Conservation (phyloP, 371 early-diverging fungal genomes). For the Syncephalastrum monosporum region DNA sequence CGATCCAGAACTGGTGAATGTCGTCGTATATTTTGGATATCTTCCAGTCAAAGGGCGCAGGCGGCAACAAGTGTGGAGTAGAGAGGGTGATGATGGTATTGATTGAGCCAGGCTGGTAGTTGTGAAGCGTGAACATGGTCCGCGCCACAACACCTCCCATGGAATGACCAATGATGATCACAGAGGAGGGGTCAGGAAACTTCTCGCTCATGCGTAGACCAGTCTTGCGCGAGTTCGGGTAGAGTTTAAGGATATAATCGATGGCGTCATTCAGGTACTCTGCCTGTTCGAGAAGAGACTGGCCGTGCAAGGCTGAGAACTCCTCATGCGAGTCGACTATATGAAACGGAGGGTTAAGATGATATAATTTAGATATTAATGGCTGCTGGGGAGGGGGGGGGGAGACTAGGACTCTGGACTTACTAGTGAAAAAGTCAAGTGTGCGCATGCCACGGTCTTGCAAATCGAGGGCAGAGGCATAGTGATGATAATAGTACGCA, state of each 20-base stretch:
- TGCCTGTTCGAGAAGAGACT: conserved; percentile 82
- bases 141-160: conserved; percentile 97
- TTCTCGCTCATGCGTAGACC: conserved; percentile 15
- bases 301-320: conserved; percentile 84
- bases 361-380: no score
- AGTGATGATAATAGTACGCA: conserved; percentile 48
- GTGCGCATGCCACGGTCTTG: conserved; percentile 39
- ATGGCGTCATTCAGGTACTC: conserved; percentile 85
- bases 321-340: conserved; percentile 91
- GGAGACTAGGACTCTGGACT: not conserved
- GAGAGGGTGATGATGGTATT: conserved; percentile 86
- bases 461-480: conserved; percentile 32
- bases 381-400: no score
- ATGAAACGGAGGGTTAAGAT: not conserved
- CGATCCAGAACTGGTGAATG: conserved; percentile 75
- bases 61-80: conserved; percentile 87
- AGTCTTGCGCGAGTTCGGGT: conserved; percentile 46
- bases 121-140: conserved; percentile 64
- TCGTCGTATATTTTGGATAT: conserved; percentile 75
- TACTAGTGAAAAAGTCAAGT: conserved; percentile 85
- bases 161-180: conserved; percentile 88
- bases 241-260: conserved; percentile 74
- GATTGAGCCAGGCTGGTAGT: conserved; percentile 65
- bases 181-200: conserved; percentile 57
- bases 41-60: conserved; percentile 77